These are phyloP conservation scores for Euphorbia peplus DNA, from an alignment of 345 rosid genomes.

Conservation along the genomic window DNA sequence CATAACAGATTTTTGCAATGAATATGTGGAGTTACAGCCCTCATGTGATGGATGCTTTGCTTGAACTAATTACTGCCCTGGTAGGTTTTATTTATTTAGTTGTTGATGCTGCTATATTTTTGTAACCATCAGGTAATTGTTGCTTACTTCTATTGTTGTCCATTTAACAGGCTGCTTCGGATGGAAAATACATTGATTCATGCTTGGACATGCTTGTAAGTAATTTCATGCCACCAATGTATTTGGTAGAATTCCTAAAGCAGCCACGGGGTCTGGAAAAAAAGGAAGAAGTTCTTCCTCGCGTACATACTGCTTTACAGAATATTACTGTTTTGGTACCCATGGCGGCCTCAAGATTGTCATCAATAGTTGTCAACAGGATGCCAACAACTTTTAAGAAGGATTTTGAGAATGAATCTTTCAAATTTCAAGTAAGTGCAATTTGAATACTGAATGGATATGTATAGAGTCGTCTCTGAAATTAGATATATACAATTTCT, in stretches of 20 bases:
- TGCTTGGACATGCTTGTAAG: conserved; percentile 64
- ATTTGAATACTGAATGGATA: not conserved
- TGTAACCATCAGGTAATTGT: not conserved
- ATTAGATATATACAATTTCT: not conserved
- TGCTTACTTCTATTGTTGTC: not conserved
- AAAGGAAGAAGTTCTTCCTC: conserved; percentile 62
- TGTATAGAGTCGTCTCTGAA: not conserved
- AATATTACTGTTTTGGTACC: conserved; percentile 62
- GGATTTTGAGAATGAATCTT: conserved; percentile 17
- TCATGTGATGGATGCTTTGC: conserved; percentile 67
- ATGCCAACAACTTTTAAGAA: conserved; percentile 55
- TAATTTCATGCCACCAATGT: conserved; percentile 64
- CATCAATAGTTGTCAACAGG: conserved; percentile 44
- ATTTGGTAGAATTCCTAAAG: conserved; percentile 34
- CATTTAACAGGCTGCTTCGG: conserved; percentile 58
- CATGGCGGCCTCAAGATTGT: conserved; percentile 62
- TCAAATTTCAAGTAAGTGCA: conserved; percentile 38
- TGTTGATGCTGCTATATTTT: not conserved
- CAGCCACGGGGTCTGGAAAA: conserved; percentile 40
- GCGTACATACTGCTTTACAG: conserved; percentile 56
- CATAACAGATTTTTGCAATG: conserved; percentile 64
- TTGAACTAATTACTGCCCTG: conserved; percentile 57
- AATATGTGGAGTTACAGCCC: conserved; percentile 66
- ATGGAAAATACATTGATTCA: conserved; percentile 60
- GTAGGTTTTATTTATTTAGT: conserved; percentile 34